Evolutionary conservation across 176 grass and related monocot species (phyloP).

Genomic region (Carex parvula): DNA sequence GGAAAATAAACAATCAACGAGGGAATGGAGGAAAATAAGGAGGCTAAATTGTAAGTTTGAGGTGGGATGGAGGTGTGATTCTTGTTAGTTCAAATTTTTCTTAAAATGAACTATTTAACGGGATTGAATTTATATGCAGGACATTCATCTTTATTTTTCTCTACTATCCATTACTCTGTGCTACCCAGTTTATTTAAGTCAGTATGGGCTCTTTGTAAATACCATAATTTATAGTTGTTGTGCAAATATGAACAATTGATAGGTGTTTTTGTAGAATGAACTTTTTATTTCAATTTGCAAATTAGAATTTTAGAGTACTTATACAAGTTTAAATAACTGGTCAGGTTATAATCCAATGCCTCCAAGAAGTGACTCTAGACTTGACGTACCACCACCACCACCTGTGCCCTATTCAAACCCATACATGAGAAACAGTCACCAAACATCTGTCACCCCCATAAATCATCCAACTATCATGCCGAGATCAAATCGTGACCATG

Average conservation of each 20-base stretch:
- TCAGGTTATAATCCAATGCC: conserved; percentile 18
- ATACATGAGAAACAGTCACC: conserved; percentile 11
- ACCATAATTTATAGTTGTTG: neutral
- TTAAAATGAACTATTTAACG: neutral
- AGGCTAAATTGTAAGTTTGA: neutral
- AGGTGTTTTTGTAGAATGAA: neutral
- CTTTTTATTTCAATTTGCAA: neutral
- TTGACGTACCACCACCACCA: neutral
- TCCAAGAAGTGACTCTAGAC: conserved; percentile 17
- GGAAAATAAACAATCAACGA: neutral
- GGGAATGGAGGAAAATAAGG: neutral
- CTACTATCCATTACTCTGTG: neutral
- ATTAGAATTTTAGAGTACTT: neutral
- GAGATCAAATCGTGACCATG: conserved; percentile 15
- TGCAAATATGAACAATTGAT: neutral
- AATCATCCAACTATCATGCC: conserved; percentile 10
- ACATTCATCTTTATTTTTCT: neutral
- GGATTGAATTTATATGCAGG: neutral
- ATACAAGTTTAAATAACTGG: neutral
- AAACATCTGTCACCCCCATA: conserved; percentile 2
- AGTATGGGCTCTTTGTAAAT: neutral
- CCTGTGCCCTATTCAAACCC: conserved; percentile 13
- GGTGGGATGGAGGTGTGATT: neutral
- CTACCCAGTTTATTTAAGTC: neutral
- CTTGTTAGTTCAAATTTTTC: neutral